A percentile compares a stretch with the other conserved stretches of the same genome.
These are phyloP conservation scores for Betula pendula DNA, from an alignment of 306 rosid genomes.

Conservation along the genomic window DNA sequence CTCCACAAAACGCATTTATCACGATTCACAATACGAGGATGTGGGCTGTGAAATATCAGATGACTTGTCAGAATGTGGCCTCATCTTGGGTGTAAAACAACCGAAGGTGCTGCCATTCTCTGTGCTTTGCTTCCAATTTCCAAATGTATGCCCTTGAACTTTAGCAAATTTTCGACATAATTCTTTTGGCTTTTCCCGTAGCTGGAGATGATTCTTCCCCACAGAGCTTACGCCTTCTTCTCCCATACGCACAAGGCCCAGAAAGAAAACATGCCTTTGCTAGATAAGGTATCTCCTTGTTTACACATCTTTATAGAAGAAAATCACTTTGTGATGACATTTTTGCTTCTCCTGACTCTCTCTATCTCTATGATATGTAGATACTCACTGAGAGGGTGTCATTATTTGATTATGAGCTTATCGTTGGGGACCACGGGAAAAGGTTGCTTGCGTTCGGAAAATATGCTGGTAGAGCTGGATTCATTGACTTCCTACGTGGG, in stretches of 20 bases:
- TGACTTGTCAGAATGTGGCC: conserved; percentile 82
- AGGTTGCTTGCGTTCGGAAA: conserved; percentile 90
- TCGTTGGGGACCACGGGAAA: conserved; percentile 72
- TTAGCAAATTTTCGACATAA: neutral
- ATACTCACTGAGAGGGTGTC: conserved; percentile 73
- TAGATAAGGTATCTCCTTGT: conserved; percentile 59
- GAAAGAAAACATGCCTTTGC: conserved; percentile 88
- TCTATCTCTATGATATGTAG: conserved; percentile 34
- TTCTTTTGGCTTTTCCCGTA: conserved; percentile 35
- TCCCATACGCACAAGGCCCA: conserved; percentile 97
- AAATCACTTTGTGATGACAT: conserved; percentile 2
- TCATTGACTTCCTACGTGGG: conserved; percentile 77
- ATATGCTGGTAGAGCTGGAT: conserved; percentile 93
- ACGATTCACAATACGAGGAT: conserved; percentile 72
- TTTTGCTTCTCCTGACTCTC: conserved; percentile 22
- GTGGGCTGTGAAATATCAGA: conserved; percentile 90
- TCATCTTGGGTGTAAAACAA: conserved; percentile 84
- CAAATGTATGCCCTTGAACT: neutral
- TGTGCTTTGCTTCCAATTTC: neutral
- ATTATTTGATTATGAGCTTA: conserved; percentile 83
- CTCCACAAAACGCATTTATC: conserved; percentile 77
- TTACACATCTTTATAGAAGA: neutral
- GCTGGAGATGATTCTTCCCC: conserved; percentile 85
- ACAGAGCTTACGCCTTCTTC: conserved; percentile 88
- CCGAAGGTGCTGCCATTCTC: conserved; percentile 53